Evolutionary conservation across 192 early-diverging fungal species (phyloP).

Genomic region (Mortierella alpina): DNA sequence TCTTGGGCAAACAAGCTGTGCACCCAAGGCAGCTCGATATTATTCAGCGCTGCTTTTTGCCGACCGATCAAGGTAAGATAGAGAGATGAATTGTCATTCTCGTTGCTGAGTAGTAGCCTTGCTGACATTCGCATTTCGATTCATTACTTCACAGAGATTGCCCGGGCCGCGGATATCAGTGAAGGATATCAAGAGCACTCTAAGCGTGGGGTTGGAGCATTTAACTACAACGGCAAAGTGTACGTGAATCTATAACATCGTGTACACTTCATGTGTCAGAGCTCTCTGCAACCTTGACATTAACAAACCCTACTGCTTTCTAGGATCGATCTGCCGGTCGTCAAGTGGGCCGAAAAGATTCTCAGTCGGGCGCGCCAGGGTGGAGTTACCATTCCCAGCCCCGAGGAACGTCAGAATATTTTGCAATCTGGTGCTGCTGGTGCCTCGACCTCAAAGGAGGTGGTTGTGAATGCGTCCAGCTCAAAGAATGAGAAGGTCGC

Average conservation of each 20-base stretch:
- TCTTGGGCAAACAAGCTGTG: slow-evolving; percentile 96
- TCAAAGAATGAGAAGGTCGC: slow-evolving; percentile 5
- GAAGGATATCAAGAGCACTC: slow-evolving; percentile 73
- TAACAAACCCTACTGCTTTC: not conserved
- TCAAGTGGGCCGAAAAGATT: slow-evolving; percentile 89
- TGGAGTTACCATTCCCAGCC: slow-evolving; percentile 43
- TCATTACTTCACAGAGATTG: slow-evolving; percentile 58
- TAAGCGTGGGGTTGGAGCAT: slow-evolving; percentile 86
- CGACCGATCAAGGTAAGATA: slow-evolving; percentile 67
- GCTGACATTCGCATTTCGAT: too few species aligned
- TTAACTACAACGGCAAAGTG: slow-evolving; percentile 93
- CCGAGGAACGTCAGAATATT: slow-evolving; percentile 40
- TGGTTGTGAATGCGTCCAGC: slow-evolving; percentile 1
- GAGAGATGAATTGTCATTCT: not conserved
- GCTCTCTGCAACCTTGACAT: not conserved
- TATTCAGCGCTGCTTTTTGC: slow-evolving; percentile 84
- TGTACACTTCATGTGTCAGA: not conserved
- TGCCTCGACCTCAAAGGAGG: not conserved
- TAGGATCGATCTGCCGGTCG: slow-evolving; percentile 86
- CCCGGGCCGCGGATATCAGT: slow-evolving; percentile 76
- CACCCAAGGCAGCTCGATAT: slow-evolving; percentile 89
- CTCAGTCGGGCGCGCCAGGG: slow-evolving; percentile 73
- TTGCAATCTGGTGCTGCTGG: not conserved
- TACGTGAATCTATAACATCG: slow-evolving; percentile 50
- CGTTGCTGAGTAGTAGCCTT: too few species aligned